Conservation (phyloP, 1,284 basidiomycete genomes). For the Heterobasidion occidentale region DNA sequence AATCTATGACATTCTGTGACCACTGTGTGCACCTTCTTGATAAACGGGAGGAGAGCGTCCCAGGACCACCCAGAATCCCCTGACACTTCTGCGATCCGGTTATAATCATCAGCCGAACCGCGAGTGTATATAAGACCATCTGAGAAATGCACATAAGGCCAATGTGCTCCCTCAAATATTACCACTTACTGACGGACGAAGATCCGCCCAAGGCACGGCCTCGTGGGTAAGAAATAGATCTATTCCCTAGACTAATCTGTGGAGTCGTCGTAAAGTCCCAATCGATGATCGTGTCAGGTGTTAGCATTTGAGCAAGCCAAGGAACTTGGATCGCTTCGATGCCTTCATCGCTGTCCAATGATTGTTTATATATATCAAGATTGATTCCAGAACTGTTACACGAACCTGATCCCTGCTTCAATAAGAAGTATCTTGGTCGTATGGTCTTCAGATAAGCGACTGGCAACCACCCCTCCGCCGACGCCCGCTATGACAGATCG, state of each 20-base stretch:
- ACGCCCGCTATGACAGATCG: background rate
- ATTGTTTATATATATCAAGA: too few species aligned
- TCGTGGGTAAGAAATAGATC: constrained; percentile 20
- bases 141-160: background rate
- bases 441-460: constrained; percentile 13
- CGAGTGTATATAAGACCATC: constrained; percentile 21
- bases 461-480: constrained; percentile 13
- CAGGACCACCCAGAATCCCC: constrained; percentile 24
- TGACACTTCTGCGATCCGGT: constrained; percentile 17
- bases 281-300: constrained; percentile 1
- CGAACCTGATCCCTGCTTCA: constrained; percentile 8
- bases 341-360: background rate
- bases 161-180: background rate
- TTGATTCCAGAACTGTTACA: too few species aligned
- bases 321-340: background rate
- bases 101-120: constrained; percentile 21
- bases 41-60: constrained; percentile 13
- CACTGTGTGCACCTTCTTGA: background rate
- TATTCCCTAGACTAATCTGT: constrained; percentile 13
- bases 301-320: background rate
- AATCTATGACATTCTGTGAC: background rate
- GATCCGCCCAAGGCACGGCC: constrained; percentile 30
- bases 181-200: constrained; percentile 13
- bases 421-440: constrained; percentile 12
- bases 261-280: constrained; percentile 18